A percentile compares a stretch with the other conserved stretches of the same genome.
Evolutionary conservation across 371 early-diverging fungal genomes (phyloP).

Genomic region (Umbelopsis sp.): DNA sequence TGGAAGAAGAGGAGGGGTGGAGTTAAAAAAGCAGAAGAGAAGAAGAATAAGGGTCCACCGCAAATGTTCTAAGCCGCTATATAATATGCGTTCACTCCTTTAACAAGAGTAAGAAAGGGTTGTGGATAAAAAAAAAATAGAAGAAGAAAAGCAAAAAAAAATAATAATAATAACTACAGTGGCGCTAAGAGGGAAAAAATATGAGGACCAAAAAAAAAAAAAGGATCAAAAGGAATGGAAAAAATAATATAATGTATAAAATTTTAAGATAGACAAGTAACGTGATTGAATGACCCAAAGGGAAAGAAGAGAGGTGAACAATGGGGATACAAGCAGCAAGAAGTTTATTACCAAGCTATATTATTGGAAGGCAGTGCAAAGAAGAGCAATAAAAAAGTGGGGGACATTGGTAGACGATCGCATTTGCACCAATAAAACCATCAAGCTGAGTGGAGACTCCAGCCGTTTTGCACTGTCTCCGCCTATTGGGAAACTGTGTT

Average conservation of each 20-base stretch:
- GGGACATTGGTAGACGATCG: neutral
- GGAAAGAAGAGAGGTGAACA: neutral
- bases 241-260: neutral
- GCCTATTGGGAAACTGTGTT: slow-evolving; percentile 16
- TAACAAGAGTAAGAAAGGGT: too few species aligned
- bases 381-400: slow-evolving; percentile 1
- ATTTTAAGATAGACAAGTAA: slow-evolving; percentile 4
- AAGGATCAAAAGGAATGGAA: neutral
- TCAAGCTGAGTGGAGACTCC: neutral
- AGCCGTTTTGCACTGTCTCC: neutral
- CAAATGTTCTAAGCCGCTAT: neutral
- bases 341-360: slow-evolving; percentile 15
- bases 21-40: too few species aligned
- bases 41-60: neutral
- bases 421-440: too few species aligned
- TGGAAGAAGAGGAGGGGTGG: too few species aligned
- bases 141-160: slow-evolving; percentile 14
- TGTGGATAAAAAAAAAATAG: slow-evolving; percentile 6
- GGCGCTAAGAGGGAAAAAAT: neutral
- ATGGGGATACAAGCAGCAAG: neutral
- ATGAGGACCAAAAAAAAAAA: too few species aligned
- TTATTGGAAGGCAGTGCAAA: slow-evolving; percentile 7
- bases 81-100: too few species aligned
- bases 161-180: slow-evolving; percentile 15
- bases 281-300: slow-evolving; percentile 15